Conservation (phyloP, 805 yeast species). For the Candida insectalens region DNA sequence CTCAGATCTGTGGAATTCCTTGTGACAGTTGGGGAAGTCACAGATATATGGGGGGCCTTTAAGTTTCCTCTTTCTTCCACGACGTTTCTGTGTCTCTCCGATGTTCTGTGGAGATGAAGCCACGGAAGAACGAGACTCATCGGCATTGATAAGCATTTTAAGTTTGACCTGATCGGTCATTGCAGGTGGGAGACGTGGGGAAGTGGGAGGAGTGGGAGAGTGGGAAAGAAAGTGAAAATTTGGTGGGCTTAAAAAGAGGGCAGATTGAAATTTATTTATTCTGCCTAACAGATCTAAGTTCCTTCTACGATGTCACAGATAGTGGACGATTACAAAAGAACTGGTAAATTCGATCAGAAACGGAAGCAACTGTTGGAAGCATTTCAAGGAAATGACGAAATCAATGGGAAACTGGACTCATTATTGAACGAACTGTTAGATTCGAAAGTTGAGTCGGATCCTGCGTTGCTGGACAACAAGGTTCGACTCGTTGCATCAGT, state of each 20-base stretch:
- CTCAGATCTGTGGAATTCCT: constrained; percentile 50
- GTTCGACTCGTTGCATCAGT: constrained; percentile 43
- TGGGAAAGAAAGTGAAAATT: too few species aligned
- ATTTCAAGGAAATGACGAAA: constrained; percentile 19
- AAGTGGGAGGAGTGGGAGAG: background rate
- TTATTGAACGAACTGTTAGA: constrained; percentile 35
- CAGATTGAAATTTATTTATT: too few species aligned
- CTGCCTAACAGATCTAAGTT: too few species aligned
- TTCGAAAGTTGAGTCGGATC: constrained; percentile 36
- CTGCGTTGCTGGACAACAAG: constrained; percentile 36
- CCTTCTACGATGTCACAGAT: too few species aligned
- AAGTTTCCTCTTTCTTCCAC: constrained; percentile 10
- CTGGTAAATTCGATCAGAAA: constrained; percentile 39
- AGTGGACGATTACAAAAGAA: constrained; percentile 33
- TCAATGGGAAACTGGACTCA: constrained; percentile 21
- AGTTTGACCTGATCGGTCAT: constrained; percentile 8
- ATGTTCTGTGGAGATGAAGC: background rate
- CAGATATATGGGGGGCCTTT: constrained; percentile 27
- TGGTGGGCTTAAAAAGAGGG: too few species aligned
- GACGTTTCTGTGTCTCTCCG: constrained; percentile 2
- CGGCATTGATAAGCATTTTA: constrained; percentile 8
- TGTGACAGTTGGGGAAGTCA: constrained; percentile 40
- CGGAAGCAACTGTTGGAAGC: constrained; percentile 32
- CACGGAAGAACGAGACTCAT: constrained; percentile 2
- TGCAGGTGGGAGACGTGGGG: too few species aligned